These are phyloP conservation scores for Selaginella tamariscina DNA, from an alignment of 75 land plant genomes.

Conservation along the genomic window DNA sequence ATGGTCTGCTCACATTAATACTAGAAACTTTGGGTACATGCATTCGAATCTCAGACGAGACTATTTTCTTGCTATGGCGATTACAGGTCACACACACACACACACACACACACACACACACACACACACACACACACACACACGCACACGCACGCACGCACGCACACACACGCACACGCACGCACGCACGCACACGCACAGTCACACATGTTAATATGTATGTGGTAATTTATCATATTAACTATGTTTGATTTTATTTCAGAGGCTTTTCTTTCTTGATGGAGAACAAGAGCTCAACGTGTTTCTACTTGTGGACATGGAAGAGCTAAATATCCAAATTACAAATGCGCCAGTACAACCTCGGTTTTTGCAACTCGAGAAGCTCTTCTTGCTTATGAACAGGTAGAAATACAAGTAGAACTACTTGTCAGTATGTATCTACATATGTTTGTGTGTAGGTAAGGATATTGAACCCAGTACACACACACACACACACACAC, in stretches of 20 bases:
- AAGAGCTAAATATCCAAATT: conserved; percentile 69
- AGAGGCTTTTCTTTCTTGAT: conserved; percentile 88
- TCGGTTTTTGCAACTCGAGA: conserved; percentile 38
- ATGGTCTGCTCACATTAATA: neutral
- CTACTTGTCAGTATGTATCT: no score
- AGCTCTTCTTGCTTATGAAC: conserved; percentile 67
- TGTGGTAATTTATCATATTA: neutral
- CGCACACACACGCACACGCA: no score
- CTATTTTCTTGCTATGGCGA: conserved; percentile 65
- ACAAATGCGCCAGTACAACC: conserved; percentile 38
- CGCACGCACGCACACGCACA: neutral
- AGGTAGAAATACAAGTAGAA: no score
- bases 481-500: no score
- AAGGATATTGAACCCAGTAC: no score
- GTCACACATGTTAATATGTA: neutral
- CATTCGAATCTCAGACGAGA: conserved; percentile 41
- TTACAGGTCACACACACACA: conserved; percentile 53
- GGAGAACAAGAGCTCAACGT: conserved; percentile 82
- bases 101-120: neutral
- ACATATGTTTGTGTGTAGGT: no score
- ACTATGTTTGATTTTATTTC: conserved; percentile 20
- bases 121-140: no score
- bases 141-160: no score
- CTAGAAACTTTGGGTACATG: conserved; percentile 28
- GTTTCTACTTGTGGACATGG: conserved; percentile 79